Evolutionary conservation across 352 stramenopile species (phyloP).

Genomic region (Phytophthora podocarpi): DNA sequence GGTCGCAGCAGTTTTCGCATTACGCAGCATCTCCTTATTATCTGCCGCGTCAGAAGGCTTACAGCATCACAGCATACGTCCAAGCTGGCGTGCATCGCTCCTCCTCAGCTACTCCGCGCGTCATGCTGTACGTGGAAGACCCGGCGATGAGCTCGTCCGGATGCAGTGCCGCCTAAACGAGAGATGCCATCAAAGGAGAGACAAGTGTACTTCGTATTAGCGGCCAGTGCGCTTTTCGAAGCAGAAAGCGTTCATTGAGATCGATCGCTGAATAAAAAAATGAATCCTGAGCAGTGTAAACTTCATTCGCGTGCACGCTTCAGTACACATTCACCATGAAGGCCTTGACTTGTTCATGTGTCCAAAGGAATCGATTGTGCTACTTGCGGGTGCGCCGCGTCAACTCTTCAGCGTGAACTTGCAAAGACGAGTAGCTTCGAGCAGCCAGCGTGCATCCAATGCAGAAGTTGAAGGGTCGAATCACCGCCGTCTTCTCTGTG

Average conservation of each 20-base stretch:
- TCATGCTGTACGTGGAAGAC: slow-evolving; percentile 40
- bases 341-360: too few species aligned
- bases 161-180: slow-evolving; percentile 22
- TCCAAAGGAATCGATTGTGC: too few species aligned
- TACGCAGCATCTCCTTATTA: slow-evolving; percentile 32
- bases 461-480: slow-evolving; percentile 47
- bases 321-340: too few species aligned
- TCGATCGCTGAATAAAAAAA: slow-evolving; percentile 15
- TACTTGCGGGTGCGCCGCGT: slow-evolving; percentile 9
- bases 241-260: slow-evolving; percentile 14
- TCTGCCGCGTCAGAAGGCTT: slow-evolving; percentile 33
- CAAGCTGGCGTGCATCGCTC: slow-evolving; percentile 19
- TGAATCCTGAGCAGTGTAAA: slow-evolving; percentile 17
- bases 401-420: slow-evolving; percentile 42
- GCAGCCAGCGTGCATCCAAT: slow-evolving; percentile 43
- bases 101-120: slow-evolving; percentile 26
- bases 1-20: slow-evolving; percentile 21
- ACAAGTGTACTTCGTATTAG: slow-evolving; percentile 28
- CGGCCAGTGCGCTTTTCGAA: slow-evolving; percentile 10
- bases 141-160: slow-evolving; percentile 13
- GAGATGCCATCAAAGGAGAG: slow-evolving; percentile 4
- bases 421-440: slow-evolving; percentile 34
- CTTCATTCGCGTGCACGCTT: too few species aligned
- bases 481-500: slow-evolving; percentile 28
- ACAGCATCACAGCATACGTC: slow-evolving; percentile 24